Base-by-base conservation (phyloP, 2,329 filamentous ascomycete genomes). In the Podosphaera xanthii region DNA sequence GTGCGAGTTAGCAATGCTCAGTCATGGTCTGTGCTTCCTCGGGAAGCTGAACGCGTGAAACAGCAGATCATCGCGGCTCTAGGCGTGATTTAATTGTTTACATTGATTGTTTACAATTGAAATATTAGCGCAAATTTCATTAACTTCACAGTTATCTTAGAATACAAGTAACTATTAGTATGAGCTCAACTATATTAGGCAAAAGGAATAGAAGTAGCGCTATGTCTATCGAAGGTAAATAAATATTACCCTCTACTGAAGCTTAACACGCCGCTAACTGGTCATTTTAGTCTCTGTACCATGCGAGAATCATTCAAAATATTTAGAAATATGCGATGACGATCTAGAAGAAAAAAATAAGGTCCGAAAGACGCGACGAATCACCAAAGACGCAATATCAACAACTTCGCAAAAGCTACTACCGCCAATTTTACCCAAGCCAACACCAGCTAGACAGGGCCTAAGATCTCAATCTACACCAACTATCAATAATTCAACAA, bases 261-360 rank as follows among this genome's bases (percentile, higher is more conserved):
- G 60, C 60, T 59, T 58, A 48, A 61, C 10, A 44, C 10, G 5
- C 10, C 4, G 40, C 40, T 44, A 1, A 44, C n/a, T 14, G n/a
- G 10, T 44, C 40, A 7, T 7, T 44, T 12, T 14, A 44, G 40
- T 44, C n/a, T 44, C 40, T 44, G 10, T 44, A 8, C 40, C 40
- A 12, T 12, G 63, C 58, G 61, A 61, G 60, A 63, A 55, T 62
- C 22, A 35, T 50, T 48, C 40, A 33, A 64, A 44, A 44, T 44
- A 7, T 44, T 14, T 58, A 52, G 65, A 68, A 54, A 64, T 65
- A 53, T 75, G 78, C 66, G 81, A 83, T 64, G 79, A 86, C 64
- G 84, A 89, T 70, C 86, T 87, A 64, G 73, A 78, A 62, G 81
- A 84, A 60, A 79, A 79, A 1, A 76, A 79, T 60, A 64, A 73